Evolutionary conservation across 768 basidiomycete species (phyloP).

Genomic region (Trametes cinnabarina): DNA sequence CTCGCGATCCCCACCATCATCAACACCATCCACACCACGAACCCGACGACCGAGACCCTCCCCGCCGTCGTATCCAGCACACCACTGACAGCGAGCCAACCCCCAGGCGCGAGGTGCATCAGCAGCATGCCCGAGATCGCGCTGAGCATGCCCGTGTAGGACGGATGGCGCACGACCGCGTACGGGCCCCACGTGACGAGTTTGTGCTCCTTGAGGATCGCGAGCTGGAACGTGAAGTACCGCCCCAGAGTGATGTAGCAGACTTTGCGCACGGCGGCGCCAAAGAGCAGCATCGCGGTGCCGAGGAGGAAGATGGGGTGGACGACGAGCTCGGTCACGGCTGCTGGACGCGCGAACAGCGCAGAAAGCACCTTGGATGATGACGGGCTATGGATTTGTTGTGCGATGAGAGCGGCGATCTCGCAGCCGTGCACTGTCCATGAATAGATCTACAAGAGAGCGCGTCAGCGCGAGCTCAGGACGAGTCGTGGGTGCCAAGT

Average conservation of each 20-base stretch:
- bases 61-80: not conserved
- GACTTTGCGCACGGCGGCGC: not conserved
- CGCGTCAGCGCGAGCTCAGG: not conserved
- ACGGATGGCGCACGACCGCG: constrained; percentile 21
- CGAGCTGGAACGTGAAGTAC: constrained; percentile 21
- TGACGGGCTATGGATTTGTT: not conserved
- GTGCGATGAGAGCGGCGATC: not conserved
- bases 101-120: no score
- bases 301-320: not conserved
- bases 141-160: constrained; percentile 13
- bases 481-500: not conserved
- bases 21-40: not conserved
- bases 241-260: constrained; percentile 18
- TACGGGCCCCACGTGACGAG: constrained; percentile 23
- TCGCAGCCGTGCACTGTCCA: not conserved
- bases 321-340: no score
- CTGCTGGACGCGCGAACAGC: not conserved
- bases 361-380: not conserved
- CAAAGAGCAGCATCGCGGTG: not conserved
- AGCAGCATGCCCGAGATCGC: no score
- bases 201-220: constrained; percentile 16
- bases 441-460: not conserved
- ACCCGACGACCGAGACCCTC: not conserved
- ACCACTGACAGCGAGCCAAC: no score
- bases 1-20: not conserved